Base-by-base conservation (phyloP, 2,329 filamentous ascomycete species). In the Pseudocercospora cruenta region DNA sequence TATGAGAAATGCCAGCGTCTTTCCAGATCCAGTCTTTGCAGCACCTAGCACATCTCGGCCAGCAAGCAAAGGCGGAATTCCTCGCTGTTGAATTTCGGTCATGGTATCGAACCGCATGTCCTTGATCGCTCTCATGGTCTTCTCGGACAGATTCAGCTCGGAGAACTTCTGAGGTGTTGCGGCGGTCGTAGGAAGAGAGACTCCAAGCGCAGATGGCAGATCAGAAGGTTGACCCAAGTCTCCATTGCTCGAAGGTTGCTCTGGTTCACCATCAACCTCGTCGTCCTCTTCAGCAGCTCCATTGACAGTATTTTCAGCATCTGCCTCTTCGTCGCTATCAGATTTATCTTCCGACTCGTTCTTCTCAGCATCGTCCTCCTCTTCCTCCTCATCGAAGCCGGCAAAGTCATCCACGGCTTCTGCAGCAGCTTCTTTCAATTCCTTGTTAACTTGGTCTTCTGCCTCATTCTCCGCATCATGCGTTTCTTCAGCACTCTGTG, bases 21-120 rank as follows among this genome's bases (percentile, higher is more conserved):
- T 99, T 77, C 95, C 95, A 22, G 92, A 96, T 51, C 94, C 94
- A 2, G 94, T 97, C 85, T 98, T 98, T 59, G 95, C 95, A 33
- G 94, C 94, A 74, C 95, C 95, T 53, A 99, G 87, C 22, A 98
- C 92, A 81, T 98, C 94, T 77, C 91, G 90, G 69, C 95, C 95
- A 49, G 94, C 93, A 66, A 98, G 84, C 55, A 96, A 84, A 21
- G 94, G 93, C 4, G 94, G 94, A 63, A 98, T 97, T 12, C 90
- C 91, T 76, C 91, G 87, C 73, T 88, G 87, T 80, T 98, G 95
- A 72, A 98, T 97, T 78, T 95, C 92, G 0, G 95, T 98, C 94
- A 99, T 97, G 57, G 86, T 94, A 75, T 91, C 90, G 78, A 98
- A 97, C 14, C 91, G 91, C 94, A 99, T 98, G 70, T 91, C 92